Percentiles rank a stretch among this genome's conserved stretches.
Conservation (phyloP, 257 asterid species). For the Solanum neorickii region DNA sequence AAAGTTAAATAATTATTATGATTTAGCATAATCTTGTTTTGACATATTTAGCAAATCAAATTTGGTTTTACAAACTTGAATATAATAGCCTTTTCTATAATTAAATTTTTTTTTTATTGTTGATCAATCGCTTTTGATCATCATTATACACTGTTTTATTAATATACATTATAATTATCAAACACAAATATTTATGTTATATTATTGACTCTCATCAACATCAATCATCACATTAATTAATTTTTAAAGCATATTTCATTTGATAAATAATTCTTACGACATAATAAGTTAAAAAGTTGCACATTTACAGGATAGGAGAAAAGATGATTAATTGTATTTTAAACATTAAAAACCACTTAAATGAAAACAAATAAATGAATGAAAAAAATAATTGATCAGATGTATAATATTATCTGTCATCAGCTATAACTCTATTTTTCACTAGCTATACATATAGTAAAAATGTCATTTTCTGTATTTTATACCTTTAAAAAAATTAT, state of each 20-base stretch:
- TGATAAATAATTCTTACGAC: too few species aligned
- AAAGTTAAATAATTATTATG: neutral
- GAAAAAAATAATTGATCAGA: neutral
- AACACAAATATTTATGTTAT: too few species aligned
- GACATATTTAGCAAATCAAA: neutral
- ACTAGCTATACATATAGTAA: neutral
- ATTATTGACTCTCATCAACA: neutral
- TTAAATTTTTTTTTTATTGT: fast-evolving
- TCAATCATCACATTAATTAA: neutral
- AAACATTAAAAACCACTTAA: neutral
- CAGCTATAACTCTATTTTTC: neutral
- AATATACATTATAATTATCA: too few species aligned
- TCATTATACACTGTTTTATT: neutral
- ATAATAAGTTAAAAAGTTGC: too few species aligned
- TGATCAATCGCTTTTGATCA: neutral
- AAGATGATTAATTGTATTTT: neutral
- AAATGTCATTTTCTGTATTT: too few species aligned
- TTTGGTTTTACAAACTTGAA: neutral
- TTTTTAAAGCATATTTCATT: too few species aligned
- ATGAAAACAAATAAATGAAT: neutral
- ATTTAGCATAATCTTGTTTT: neutral
- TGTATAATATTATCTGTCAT: neutral
- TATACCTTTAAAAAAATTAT: neutral
- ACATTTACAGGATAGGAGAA: neutral
- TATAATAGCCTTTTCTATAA: neutral